Evolutionary conservation across 1,284 basidiomycete genomes (phyloP).

Genomic region (Irpex lacteus): DNA sequence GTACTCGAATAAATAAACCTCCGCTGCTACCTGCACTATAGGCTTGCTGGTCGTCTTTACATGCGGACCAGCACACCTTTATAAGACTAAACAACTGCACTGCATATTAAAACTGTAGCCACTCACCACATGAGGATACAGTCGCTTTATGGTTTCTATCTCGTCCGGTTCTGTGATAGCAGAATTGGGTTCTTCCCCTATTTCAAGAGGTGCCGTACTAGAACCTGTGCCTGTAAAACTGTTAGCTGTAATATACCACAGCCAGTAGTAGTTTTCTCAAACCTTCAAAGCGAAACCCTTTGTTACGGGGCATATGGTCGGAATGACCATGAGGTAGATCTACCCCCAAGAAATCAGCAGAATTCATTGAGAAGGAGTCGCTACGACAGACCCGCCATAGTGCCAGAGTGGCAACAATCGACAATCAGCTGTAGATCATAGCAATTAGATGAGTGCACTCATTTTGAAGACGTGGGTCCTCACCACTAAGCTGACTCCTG

Average conservation of each 20-base stretch:
- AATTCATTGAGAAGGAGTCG: background rate
- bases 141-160: background rate
- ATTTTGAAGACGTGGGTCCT: background rate
- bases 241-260: background rate
- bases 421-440: slow-evolving; percentile 20
- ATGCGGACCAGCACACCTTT: slow-evolving; percentile 21
- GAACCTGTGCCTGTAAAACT: too few species aligned
- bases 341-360: background rate
- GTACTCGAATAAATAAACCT: slow-evolving; percentile 19
- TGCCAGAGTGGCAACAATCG: slow-evolving; percentile 28
- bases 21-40: slow-evolving; percentile 11
- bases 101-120: background rate
- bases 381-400: slow-evolving; percentile 20
- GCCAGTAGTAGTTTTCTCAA: background rate
- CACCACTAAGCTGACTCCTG: slow-evolving; percentile 19
- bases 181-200: background rate
- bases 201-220: background rate
- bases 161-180: background rate
- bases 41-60: slow-evolving; percentile 19
- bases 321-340: slow-evolving; percentile 14
- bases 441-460: background rate
- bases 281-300: background rate
- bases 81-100: background rate
- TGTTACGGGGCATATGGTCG: slow-evolving; percentile 1
- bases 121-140: background rate